Conservation (phyloP, 768 basidiomycete species). For the Lactarius sanguifluus region DNA sequence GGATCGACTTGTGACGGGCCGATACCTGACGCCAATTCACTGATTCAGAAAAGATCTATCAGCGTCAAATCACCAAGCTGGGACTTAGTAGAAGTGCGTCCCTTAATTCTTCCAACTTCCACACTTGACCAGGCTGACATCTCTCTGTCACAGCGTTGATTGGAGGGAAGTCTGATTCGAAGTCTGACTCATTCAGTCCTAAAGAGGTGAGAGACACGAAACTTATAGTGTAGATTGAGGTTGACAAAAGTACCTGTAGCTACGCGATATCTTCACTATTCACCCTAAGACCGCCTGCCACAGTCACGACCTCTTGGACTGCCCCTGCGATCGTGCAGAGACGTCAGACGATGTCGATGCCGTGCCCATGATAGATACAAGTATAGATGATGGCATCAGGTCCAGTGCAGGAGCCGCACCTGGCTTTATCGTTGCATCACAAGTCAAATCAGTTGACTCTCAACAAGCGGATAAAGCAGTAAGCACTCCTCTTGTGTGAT, state of each 20-base stretch:
- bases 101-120: slow-evolving; percentile 28
- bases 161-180: slow-evolving; percentile 58
- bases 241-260: slow-evolving; percentile 43
- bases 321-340: slow-evolving; percentile 52
- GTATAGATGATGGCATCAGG: slow-evolving; percentile 33
- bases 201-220: slow-evolving; percentile 60
- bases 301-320: slow-evolving; percentile 90
- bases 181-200: slow-evolving; percentile 81
- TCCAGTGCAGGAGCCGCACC: slow-evolving; percentile 36
- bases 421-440: slow-evolving; percentile 61
- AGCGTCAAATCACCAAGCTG: slow-evolving; percentile 92
- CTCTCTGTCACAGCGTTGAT: slow-evolving; percentile 54
- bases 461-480: slow-evolving; percentile 57
- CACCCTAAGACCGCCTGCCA: slow-evolving; percentile 78
- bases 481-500: slow-evolving; percentile 26
- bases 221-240: slow-evolving; percentile 6
- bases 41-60: slow-evolving; percentile 78
- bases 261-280: slow-evolving; percentile 91
- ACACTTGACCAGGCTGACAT: slow-evolving; percentile 15
- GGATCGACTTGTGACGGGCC: not conserved
- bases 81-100: slow-evolving; percentile 82
- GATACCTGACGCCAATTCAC: slow-evolving; percentile 11
- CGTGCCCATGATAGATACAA: not conserved
- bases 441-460: slow-evolving; percentile 48
- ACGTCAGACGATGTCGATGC: slow-evolving; percentile 6